Evolutionary conservation across 1,284 basidiomycete species (phyloP).

Genomic region (Marasmius sp.): DNA sequence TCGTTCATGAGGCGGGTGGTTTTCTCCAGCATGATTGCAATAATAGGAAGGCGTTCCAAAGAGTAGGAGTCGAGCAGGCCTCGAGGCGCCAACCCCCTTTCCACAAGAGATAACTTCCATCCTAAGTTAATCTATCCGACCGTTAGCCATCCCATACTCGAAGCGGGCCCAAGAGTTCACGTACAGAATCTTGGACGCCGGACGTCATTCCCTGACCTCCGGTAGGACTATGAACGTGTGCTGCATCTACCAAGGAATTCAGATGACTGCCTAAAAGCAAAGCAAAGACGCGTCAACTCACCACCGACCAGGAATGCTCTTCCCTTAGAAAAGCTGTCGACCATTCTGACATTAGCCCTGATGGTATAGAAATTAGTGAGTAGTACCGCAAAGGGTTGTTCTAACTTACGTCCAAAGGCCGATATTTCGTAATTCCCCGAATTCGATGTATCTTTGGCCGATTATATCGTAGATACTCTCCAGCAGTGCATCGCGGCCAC

Average conservation of each 20-base stretch:
- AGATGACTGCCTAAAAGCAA: background rate
- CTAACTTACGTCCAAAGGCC: slow-evolving; percentile 6
- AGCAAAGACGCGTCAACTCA: background rate
- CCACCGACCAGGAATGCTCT: background rate
- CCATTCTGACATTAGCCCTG: slow-evolving; percentile 13
- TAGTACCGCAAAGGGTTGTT: background rate
- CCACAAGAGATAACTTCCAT: slow-evolving; percentile 43
- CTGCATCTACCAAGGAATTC: background rate
- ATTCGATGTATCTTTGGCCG: slow-evolving; percentile 20
- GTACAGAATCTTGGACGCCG: slow-evolving; percentile 39
- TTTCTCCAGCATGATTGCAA: slow-evolving; percentile 33
- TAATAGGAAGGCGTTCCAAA: slow-evolving; percentile 37
- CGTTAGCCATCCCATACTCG: background rate
- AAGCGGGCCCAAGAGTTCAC: background rate
- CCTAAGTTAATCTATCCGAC: slow-evolving; percentile 34
- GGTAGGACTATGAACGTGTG: background rate
- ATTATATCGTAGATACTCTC: slow-evolving; percentile 29
- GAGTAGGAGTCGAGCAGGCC: slow-evolving; percentile 36
- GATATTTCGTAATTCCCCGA: slow-evolving; percentile 6
- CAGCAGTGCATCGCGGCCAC: slow-evolving; percentile 28
- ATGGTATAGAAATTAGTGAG: background rate
- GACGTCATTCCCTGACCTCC: slow-evolving; percentile 34
- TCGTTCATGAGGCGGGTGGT: slow-evolving; percentile 22
- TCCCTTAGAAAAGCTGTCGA: background rate
- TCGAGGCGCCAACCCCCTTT: slow-evolving; percentile 29